phyloP scores from a whole-genome alignment of 2,329 filamentous ascomycete species.

The Massarina eburnea region DNA sequence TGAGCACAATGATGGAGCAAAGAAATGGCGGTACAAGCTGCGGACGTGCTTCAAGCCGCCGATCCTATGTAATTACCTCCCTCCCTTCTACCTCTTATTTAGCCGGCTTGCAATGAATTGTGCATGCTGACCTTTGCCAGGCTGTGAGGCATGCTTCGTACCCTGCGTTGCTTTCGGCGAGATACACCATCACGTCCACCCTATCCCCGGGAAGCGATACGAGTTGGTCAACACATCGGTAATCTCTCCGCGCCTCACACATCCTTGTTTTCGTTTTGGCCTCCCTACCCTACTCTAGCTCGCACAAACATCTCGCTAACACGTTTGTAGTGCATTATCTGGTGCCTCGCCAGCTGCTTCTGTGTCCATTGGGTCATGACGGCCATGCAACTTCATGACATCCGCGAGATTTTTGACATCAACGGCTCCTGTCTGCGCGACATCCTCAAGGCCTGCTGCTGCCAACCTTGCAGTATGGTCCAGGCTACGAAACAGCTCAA shows the following conservation, averaged over 20 bases:
- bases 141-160: slow-evolving; percentile 14
- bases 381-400: slow-evolving; percentile 24
- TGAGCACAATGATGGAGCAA: not conserved
- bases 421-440: slow-evolving; percentile 23
- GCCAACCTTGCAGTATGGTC: slow-evolving; percentile 26
- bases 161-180: slow-evolving; percentile 43
- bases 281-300: not conserved
- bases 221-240: slow-evolving; percentile 35
- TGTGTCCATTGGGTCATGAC: slow-evolving; percentile 17
- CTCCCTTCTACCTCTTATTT: not conserved
- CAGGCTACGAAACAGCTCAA: slow-evolving; percentile 20
- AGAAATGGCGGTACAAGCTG: slow-evolving; percentile 11
- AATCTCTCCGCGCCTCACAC: slow-evolving; percentile 5
- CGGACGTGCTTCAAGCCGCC: slow-evolving; percentile 26
- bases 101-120: not conserved
- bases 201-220: slow-evolving; percentile 34
- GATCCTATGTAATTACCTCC: slow-evolving; percentile 16
- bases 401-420: slow-evolving; percentile 26
- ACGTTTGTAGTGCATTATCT: slow-evolving; percentile 23
- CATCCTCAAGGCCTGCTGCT: slow-evolving; percentile 24
- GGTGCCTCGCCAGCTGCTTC: slow-evolving; percentile 18
- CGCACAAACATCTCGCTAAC: not conserved
- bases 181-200: slow-evolving; percentile 36
- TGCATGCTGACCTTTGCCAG: not conserved
- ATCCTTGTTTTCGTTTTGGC: not conserved